Percentiles rank a stretch among this genome's conserved stretches.
These are phyloP conservation scores for Naematelia encephala DNA, from an alignment of 768 basidiomycete species.

Conservation along the genomic window DNA sequence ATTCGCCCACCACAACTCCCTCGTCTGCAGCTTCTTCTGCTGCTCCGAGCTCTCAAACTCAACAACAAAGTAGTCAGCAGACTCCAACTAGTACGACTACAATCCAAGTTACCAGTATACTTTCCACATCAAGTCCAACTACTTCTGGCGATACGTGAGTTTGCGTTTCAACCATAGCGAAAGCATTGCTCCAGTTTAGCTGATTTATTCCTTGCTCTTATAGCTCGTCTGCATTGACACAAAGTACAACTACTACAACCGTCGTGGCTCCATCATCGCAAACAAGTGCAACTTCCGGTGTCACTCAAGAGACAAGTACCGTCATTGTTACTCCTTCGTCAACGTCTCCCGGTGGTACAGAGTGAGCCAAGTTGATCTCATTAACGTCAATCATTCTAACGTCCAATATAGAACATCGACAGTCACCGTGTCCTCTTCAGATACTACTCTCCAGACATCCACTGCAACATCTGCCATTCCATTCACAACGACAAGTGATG, in stretches of 20 bases:
- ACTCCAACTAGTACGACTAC: background rate
- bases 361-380: background rate
- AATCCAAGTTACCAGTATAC: background rate
- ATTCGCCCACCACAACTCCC: background rate
- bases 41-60: background rate
- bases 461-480: conserved; percentile 33
- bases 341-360: background rate
- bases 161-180: background rate
- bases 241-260: conserved; percentile 5
- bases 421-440: conserved; percentile 2
- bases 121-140: conserved; percentile 3
- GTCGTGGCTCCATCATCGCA: background rate
- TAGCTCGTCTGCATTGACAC: background rate
- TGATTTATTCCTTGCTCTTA: background rate
- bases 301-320: background rate
- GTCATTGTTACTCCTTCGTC: conserved; percentile 4
- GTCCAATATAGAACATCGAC: conserved; percentile 5
- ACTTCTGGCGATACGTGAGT: background rate
- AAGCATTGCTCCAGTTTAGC: background rate
- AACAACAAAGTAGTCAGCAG: conserved; percentile 1
- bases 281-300: background rate
- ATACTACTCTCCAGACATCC: conserved; percentile 12
- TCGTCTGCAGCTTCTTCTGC: conserved; percentile 2
- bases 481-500: conserved; percentile 41
- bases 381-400: too few relatives aligned